A percentile compares a stretch with the other conserved stretches of the same genome.
Conservation (phyloP, 1,139 yeast genomes). For the Blastobotrys aristatus region DNA sequence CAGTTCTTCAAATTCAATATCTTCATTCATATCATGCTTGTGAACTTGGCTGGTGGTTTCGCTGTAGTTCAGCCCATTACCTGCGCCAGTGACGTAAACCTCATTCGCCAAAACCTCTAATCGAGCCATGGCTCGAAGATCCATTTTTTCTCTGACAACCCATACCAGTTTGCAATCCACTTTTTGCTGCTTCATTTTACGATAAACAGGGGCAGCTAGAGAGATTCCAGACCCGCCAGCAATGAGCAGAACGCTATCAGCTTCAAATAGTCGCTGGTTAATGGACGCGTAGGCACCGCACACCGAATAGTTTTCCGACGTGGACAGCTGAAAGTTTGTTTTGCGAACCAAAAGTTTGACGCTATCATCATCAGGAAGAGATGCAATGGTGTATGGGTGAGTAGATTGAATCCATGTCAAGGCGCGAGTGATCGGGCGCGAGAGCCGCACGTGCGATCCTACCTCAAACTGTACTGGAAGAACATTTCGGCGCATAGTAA, state of each 20-base stretch:
- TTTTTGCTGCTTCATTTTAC: slow-evolving; percentile 20
- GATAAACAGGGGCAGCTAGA: slow-evolving; percentile 53
- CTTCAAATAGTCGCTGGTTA: slow-evolving; percentile 31
- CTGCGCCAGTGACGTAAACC: slow-evolving; percentile 3
- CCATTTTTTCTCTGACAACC: slow-evolving; percentile 35
- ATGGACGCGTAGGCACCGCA: slow-evolving; percentile 34
- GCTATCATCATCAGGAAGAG: slow-evolving; percentile 48
- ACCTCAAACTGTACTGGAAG: slow-evolving; percentile 34
- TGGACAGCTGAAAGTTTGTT: slow-evolving; percentile 4
- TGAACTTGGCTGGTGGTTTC: neutral
- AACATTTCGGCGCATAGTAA: slow-evolving; percentile 34
- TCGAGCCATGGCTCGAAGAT: neutral
- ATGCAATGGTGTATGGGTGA: slow-evolving; percentile 82
- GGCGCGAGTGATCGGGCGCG: slow-evolving; percentile 31
- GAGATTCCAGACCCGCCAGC: slow-evolving; percentile 91
- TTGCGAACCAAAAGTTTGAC: slow-evolving; percentile 39
- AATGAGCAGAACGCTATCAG: slow-evolving; percentile 53
- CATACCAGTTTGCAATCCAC: slow-evolving; percentile 40
- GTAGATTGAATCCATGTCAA: slow-evolving; percentile 48
- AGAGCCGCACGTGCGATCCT: slow-evolving; percentile 47
- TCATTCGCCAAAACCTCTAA: slow-evolving; percentile 14
- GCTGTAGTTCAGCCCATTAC: neutral
- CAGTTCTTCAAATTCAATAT: slow-evolving; percentile 28
- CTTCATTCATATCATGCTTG: slow-evolving; percentile 17
- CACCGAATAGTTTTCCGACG: slow-evolving; percentile 27